Base-by-base conservation (phyloP, 164 flowering plant species). In the Vitis riparia region DNA sequence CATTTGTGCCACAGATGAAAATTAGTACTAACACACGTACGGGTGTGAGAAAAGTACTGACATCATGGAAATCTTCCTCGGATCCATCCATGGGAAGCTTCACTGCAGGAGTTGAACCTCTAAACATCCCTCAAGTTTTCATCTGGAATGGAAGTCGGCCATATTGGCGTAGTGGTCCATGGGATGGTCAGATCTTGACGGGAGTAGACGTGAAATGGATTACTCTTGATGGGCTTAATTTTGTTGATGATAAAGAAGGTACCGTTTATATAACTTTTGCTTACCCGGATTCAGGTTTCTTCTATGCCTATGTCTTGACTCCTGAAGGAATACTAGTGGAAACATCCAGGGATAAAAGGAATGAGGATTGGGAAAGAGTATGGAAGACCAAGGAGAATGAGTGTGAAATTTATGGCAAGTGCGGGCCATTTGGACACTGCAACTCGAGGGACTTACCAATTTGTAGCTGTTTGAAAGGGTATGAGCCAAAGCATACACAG, bases 101-200 rank as follows among this genome's bases (percentile, higher is more conserved):
- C 59, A n/a, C 29, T 16, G 59, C 59, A 0, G 29, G 59, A 13
- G 27, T 17, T 4, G 59, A 2, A 7, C 2, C 59, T 56, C 23
- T 16, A 56, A 56, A 16, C 7, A 7, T 56, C 29, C 11, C 29
- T 16, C 27, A 16, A 19, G 19, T 56, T 17, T 56, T 19, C 3
- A 1, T 56, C 9, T 16, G 27, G 59, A 17, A 56, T 16, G 29
- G 29, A 5, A 7, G 59, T 16, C 11, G n/a, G 8, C 61, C 51
- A 9, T 27, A 71, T 15, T 80, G 81, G 83, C 64, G 80, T 13
- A 78, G 80, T 66, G 83, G 83, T 15, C 83, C 78, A 32, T 4
- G 44, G 44, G 44, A 32, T 32, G 44, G 44, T 32, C 44, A 32
- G 44, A 32, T 32, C 44, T 2, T 82, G 85, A 83, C 77, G 75